Base-by-base conservation (phyloP, 106 monocot genomes). In the Vanilla planifolia region DNA sequence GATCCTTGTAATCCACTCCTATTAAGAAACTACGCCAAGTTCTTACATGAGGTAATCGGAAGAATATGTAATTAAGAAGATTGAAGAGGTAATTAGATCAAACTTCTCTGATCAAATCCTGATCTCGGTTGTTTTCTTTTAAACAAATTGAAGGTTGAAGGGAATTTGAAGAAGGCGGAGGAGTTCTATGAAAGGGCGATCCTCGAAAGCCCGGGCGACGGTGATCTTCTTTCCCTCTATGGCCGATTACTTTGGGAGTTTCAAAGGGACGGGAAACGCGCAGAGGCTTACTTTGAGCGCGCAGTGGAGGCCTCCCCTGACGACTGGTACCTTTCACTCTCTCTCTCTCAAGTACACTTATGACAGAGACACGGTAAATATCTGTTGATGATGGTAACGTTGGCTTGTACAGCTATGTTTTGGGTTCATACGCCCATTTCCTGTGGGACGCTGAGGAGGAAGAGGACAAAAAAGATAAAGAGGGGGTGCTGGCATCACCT, bases 1-100 rank as follows among this genome's bases (percentile, higher is more conserved):
- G 86, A 92, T 51, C 92, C 92, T 1, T 67, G 27, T 39, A 87
- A 92, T 39, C 64, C 86, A n/a, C 80, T 92, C 35, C 62, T 92
- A 1, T 56, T 92, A 22, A 64, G 77, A 60, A 92, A 92, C 66
- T 92, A 83, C 72, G 92, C 80, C 37, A 61, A 55, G 44, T 92
- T 78, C 67, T 76, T 92, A 52, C 83, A 92, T 37, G 86, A 92
- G 72, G 89, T 82, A 48, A 48, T 48, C 48, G 48, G 24, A 48
- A 23, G 48, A 48, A 48, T 24, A 48, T 20, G 17, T 34, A 57
- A 51, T 27, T 14, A 33, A 55, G 4, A 48, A 24, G 48, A 48
- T 25, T 48, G 24, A 10, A 25, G 10, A 48, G 21, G 10, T 10
- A 8, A 48, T 7, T 25, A 48, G 24, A 8, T 48, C 25, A 1